Evolutionary conservation across 2,329 filamentous ascomycete genomes (phyloP), one percentile per base, ranked within the genome.

Genomic region (Ceratocystis colombiana): DNA sequence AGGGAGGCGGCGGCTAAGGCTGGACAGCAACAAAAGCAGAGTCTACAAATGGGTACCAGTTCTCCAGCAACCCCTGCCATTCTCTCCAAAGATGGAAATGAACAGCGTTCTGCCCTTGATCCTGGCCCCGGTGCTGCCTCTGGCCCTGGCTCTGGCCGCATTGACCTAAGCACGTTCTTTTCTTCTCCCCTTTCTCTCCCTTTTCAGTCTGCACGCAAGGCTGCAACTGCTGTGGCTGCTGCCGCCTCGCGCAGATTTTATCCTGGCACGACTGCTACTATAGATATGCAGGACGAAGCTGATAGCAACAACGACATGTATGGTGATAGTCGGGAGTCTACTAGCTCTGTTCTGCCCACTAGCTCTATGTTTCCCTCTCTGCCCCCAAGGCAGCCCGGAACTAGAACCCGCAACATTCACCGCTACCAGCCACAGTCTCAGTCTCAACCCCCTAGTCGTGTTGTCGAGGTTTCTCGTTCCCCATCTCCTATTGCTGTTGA

Each of bases 141-240:
- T 17, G 28, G 48, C 25, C 62, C n/a, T 41, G 33, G 30, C 59
- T 44, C 61, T 20, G 57, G 71, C 46, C 74, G 74, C 25, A 78
- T 80, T 64, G 79, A 84, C 64, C 74, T 84, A 1, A 77, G 80
- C 5, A 76, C 77, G 6, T 85, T 84, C 71, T 85, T 85, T 71
- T 85, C 82, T 0, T 84, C 82, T 2, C 82, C 82, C 0, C 77
- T 78, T 3, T 71, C 73, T 1, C 72, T 78, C 48, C 75, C 67
- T 33, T 68, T 68, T 45, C 48, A 65, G 25, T 68, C 67, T 37
- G 67, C 67, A 20, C 61, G 67, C 61, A 68, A 68, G 50, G 64
- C 67, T 61, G 67, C 67, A 55, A 55, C 67, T 61, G 64, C 67
- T 41, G 66, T 67, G 41, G 64, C 64, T 44, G 64, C 59, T 15